A percentile compares a stretch with the other conserved stretches of the same genome.
Conservation (phyloP, 2,329 filamentous ascomycete genomes). For the Fusarium avenaceum region DNA sequence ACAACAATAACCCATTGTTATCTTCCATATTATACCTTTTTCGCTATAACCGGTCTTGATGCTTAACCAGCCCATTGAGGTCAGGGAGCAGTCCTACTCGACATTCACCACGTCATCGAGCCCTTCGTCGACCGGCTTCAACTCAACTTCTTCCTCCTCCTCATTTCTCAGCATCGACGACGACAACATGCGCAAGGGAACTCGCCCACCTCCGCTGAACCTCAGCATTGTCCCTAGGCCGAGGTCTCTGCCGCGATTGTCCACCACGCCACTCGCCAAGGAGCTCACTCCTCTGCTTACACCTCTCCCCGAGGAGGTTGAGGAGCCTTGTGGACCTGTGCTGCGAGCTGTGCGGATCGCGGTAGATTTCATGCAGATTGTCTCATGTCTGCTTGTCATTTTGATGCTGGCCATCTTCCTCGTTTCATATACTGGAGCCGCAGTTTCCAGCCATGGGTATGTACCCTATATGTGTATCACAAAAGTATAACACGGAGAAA, state of each 20-base stretch:
- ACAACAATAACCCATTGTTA: background rate
- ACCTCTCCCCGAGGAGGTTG: constrained; percentile 44
- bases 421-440: constrained; percentile 44
- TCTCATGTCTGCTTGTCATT: constrained; percentile 51
- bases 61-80: constrained; percentile 32
- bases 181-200: constrained; percentile 51
- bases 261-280: constrained; percentile 42
- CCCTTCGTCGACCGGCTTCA: background rate
- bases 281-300: constrained; percentile 45
- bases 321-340: constrained; percentile 43
- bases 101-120: background rate
- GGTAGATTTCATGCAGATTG: constrained; percentile 51
- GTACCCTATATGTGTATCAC: constrained; percentile 6
- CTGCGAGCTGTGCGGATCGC: constrained; percentile 49
- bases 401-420: constrained; percentile 53
- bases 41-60: constrained; percentile 23
- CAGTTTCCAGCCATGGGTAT: constrained; percentile 43
- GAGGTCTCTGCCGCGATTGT: constrained; percentile 43
- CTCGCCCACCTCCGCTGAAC: constrained; percentile 52
- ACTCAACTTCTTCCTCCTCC: constrained; percentile 1
- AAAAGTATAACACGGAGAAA: background rate
- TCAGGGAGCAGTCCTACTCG: constrained; percentile 31
- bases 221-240: constrained; percentile 50
- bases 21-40: background rate
- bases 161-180: constrained; percentile 19